A percentile compares a stretch with the other conserved stretches of the same genome.
phyloP scores from a whole-genome alignment of 1,139 yeast species.

The Magnusiomyces magnusii region DNA sequence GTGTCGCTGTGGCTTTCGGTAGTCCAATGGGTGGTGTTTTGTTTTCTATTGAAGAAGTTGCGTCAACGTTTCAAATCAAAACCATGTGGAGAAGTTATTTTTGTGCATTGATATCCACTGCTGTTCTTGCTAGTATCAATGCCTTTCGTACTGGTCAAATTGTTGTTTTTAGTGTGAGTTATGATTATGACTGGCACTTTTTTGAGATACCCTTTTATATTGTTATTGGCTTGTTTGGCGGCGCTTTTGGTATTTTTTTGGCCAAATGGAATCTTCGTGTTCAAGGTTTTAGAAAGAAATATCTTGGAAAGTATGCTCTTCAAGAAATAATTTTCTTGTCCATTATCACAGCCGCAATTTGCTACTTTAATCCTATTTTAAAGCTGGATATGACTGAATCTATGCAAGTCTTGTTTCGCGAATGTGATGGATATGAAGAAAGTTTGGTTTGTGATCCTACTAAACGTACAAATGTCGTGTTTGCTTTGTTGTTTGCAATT shows the following conservation, averaged over 20 bases:
- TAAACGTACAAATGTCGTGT: slow-evolving; percentile 32
- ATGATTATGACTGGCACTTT: slow-evolving; percentile 79
- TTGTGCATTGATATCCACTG: slow-evolving; percentile 82
- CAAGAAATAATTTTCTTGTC: slow-evolving; percentile 68
- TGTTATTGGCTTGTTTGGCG: slow-evolving; percentile 82
- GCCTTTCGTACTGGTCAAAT: slow-evolving; percentile 95
- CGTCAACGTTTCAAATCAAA: slow-evolving; percentile 60
- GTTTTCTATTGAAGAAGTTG: slow-evolving; percentile 75
- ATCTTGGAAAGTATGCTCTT: slow-evolving; percentile 49
- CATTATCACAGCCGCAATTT: slow-evolving; percentile 60
- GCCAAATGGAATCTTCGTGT: slow-evolving; percentile 70
- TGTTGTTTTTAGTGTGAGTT: slow-evolving; percentile 82
- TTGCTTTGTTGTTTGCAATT: slow-evolving; percentile 64
- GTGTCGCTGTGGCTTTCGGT: slow-evolving; percentile 89
- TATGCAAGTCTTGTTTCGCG: slow-evolving; percentile 84
- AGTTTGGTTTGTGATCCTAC: slow-evolving; percentile 22
- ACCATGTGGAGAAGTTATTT: slow-evolving; percentile 91
- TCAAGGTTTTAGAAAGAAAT: slow-evolving; percentile 70
- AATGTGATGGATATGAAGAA: slow-evolving; percentile 49
- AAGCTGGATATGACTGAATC: slow-evolving; percentile 90
- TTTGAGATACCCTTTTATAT: slow-evolving; percentile 79
- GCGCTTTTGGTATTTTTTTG: slow-evolving; percentile 79
- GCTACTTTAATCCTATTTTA: slow-evolving; percentile 78
- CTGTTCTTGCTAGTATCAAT: slow-evolving; percentile 60
- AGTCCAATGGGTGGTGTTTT: slow-evolving; percentile 94